Evolutionary conservation across 768 basidiomycete genomes (phyloP).

Genomic region (Fomitopsis pulvina): DNA sequence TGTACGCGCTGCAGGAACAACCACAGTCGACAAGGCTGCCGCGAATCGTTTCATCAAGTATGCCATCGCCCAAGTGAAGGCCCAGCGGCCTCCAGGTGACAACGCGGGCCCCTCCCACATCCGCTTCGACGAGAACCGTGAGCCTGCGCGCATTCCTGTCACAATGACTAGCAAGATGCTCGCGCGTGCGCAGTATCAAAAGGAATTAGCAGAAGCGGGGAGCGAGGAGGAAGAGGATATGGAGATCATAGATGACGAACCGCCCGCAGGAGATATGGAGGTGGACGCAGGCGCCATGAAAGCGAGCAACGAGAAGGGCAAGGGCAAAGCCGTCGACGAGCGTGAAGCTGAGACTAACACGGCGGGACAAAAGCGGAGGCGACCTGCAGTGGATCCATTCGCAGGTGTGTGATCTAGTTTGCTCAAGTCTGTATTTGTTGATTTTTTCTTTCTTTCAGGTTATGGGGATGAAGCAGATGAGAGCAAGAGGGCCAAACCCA

Average conservation of each 20-base stretch:
- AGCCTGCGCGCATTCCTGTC: constrained; percentile 31
- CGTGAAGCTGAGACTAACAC: constrained; percentile 10
- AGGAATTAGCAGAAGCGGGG: constrained; percentile 38
- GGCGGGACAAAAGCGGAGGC: constrained; percentile 36
- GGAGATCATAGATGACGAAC: constrained; percentile 33
- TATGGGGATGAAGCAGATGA: constrained; percentile 22
- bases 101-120: constrained; percentile 13
- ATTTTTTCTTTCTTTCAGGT: constrained; percentile 21
- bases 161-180: constrained; percentile 70
- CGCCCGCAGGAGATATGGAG: constrained; percentile 31
- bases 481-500: constrained; percentile 8
- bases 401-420: constrained; percentile 38
- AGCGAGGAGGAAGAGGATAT: constrained; percentile 37
- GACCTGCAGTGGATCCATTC: constrained; percentile 57
- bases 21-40: constrained; percentile 68
- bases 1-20: constrained; percentile 26
- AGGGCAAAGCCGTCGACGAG: constrained; percentile 33
- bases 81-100: constrained; percentile 13
- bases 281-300: not conserved
- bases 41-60: constrained; percentile 81
- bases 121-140: constrained; percentile 9
- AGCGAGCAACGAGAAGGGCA: constrained; percentile 13
- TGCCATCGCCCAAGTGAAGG: constrained; percentile 61
- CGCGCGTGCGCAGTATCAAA: constrained; percentile 60
- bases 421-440: constrained; percentile 11